Base-by-base conservation (phyloP, 768 basidiomycete genomes). In the Porpolomopsis calyptriformis region DNA sequence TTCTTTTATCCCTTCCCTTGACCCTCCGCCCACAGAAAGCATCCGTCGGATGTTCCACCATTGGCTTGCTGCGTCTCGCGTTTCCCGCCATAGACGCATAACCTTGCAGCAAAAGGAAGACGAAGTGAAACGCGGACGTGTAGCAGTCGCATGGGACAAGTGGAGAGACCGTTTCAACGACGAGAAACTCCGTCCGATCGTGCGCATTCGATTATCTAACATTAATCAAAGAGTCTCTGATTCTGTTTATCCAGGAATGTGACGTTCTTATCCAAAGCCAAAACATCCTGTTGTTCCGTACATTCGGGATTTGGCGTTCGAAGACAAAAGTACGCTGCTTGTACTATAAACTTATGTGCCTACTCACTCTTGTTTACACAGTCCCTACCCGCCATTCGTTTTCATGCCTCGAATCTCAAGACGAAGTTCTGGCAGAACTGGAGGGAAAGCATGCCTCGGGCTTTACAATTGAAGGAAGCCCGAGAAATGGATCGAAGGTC, bases 351-450 rank as follows among this genome's bases (percentile, higher is more conserved):
- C 10, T 35, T 11, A 10, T 37, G 2, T 29, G 14, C 37, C 40
- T 43, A 16, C 34, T 52, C 25, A 46, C 40, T 26, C 37, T 35
- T 3, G 23, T 31, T 51, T 27, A 16, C 43, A 26, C 51, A 90
- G 85, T 78, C 82, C 12, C 65, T 87, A 8, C 86, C 87, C 19
- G 89, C 88, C 7, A 77, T 92, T 48, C 77, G 77, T 23, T 86
- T 90, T 60, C 72, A 81, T 60, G 77, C 82, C 1, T 72, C 65
- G 16, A 70, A 74, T 49, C 58, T 71, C 27, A 87, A 84, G 61
- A 60, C 62, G 5, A 78, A 72, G 51, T 73, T 70, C 48, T 86
- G 85, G 77, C 62, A 67, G 24, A 65, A 61, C 24, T 89, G 88
- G 88, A 68, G 74, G 40, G 71, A 69, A 40, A 74, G 73, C 19